Evolutionary conservation across 2,329 filamentous ascomycete species (phyloP).

Genomic region (Stachybotrys chartarum): DNA sequence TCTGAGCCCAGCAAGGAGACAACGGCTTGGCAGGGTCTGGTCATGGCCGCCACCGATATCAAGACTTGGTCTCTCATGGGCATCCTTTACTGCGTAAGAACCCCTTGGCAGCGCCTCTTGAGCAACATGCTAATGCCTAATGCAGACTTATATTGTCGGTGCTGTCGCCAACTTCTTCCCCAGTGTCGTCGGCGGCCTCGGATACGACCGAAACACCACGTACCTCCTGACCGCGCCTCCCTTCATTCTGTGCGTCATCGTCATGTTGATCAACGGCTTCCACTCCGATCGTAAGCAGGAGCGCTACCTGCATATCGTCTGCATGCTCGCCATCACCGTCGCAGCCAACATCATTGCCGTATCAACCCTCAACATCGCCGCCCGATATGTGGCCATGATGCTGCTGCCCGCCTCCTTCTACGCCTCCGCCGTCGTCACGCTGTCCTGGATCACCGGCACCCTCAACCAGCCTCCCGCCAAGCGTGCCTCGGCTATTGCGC

Average conservation of each 20-base stretch:
- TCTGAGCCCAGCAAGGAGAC: constrained; percentile 24
- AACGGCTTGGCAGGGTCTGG: constrained; percentile 21
- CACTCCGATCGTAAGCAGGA: constrained; percentile 30
- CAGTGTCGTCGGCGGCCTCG: constrained; percentile 23
- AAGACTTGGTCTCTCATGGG: constrained; percentile 29
- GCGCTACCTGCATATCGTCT: constrained; percentile 25
- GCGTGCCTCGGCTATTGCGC: constrained; percentile 30
- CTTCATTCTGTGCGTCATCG: constrained; percentile 30
- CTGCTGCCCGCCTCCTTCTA: constrained; percentile 22
- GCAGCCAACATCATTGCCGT: constrained; percentile 30
- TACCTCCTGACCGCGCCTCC: constrained; percentile 39
- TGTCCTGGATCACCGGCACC: constrained; percentile 33
- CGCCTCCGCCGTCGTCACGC: constrained; percentile 26
- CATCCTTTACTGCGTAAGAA: constrained; percentile 16
- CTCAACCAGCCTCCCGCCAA: constrained; percentile 32
- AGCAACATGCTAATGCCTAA: constrained; percentile 31
- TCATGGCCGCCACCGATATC: constrained; percentile 21
- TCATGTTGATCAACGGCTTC: constrained; percentile 25
- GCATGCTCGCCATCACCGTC: constrained; percentile 23
- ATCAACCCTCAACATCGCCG: constrained; percentile 25
- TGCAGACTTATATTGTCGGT: constrained; percentile 23
- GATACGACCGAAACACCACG: constrained; percentile 27
- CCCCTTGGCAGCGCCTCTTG: constrained; percentile 25
- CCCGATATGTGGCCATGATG: constrained; percentile 34
- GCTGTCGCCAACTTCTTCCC: constrained; percentile 22